Percentiles rank a stretch among this genome's conserved stretches.
These are phyloP conservation scores for Spergularia marina DNA, from an alignment of 148 eudicot species.

Conservation along the genomic window DNA sequence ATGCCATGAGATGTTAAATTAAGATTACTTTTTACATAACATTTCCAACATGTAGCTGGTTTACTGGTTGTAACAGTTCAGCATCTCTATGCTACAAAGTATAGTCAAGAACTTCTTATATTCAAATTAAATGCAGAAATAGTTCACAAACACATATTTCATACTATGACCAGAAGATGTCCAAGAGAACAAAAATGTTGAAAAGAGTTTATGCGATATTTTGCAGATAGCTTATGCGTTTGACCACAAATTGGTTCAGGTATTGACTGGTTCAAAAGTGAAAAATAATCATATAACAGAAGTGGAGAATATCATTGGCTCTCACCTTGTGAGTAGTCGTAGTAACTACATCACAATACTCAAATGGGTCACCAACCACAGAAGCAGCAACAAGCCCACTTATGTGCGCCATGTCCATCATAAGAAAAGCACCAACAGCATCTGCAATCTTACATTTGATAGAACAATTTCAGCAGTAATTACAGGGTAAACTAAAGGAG, in stretches of 20 bases:
- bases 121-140: no score
- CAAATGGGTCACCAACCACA: constrained; percentile 82
- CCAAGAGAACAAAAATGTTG: no score
- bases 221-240: background rate
- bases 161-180: no score
- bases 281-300: background rate
- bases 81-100: no score
- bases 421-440: constrained; percentile 82
- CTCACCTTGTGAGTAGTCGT: constrained; percentile 87
- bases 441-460: constrained; percentile 62
- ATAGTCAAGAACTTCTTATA: no score
- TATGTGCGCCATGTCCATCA: constrained; percentile 98
- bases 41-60: no score
- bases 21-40: no score
- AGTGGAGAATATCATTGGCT: background rate
- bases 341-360: constrained; percentile 85
- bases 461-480: constrained; percentile 22
- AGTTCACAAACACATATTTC: no score
- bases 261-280: background rate
- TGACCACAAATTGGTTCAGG: background rate
- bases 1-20: no score
- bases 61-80: no score
- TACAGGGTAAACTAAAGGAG: background rate
- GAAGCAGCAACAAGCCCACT: constrained; percentile 97
- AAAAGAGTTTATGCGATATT: background rate